These are phyloP conservation scores for Linnemannia schmuckeri DNA, from an alignment of 192 early-diverging fungal genomes.

Conservation along the genomic window DNA sequence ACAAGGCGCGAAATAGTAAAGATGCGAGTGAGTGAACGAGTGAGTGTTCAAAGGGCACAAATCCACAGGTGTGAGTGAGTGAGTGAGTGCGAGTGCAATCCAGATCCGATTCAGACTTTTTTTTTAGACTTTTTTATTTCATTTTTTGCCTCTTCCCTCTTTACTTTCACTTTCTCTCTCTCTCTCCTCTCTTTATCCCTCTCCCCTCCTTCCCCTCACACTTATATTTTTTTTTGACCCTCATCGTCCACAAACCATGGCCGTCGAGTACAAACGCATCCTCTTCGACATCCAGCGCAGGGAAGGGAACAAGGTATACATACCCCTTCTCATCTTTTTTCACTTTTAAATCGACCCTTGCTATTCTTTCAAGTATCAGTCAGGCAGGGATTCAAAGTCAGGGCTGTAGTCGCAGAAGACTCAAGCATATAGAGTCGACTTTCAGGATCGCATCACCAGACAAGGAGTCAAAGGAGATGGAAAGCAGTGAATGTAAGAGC, in stretches of 20 bases:
- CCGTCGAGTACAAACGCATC: slow-evolving; percentile 74
- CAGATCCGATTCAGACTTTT: neutral
- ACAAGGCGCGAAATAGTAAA: neutral
- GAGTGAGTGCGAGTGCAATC: neutral
- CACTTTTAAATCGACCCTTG: neutral
- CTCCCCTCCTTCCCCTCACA: neutral
- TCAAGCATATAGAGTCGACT: neutral
- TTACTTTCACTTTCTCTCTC: neutral
- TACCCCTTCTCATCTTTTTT: neutral
- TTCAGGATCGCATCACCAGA: neutral
- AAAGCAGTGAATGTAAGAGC: neutral
- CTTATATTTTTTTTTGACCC: slow-evolving; percentile 1
- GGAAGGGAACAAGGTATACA: slow-evolving; percentile 67
- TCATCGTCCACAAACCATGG: slow-evolving; percentile 54
- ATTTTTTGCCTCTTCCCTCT: slow-evolving; percentile 3
- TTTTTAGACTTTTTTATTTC: neutral
- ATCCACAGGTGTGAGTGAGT: neutral
- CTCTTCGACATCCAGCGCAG: slow-evolving; percentile 71
- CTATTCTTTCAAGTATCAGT: neutral
- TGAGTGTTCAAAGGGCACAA: neutral
- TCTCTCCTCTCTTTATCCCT: slow-evolving; percentile 3
- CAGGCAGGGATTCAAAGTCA: neutral
- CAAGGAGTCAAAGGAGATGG: neutral
- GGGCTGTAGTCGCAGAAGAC: neutral
- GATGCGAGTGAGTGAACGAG: neutral